A percentile compares a stretch with the other conserved stretches of the same genome.
phyloP scores from a whole-genome alignment of 1,284 basidiomycete genomes.

The Trametes pubescens region DNA sequence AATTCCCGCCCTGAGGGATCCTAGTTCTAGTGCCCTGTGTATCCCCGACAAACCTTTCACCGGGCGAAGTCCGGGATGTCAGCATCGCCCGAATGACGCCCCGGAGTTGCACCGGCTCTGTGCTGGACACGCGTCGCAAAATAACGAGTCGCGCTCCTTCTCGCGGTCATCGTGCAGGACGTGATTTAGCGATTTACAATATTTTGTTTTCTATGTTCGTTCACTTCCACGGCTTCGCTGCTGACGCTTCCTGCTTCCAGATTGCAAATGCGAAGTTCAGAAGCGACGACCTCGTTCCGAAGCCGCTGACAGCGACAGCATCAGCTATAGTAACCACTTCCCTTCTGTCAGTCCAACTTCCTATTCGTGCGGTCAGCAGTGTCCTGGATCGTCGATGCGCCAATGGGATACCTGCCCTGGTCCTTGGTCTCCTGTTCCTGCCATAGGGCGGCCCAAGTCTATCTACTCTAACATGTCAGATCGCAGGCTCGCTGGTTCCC shows the following conservation, averaged over 20 bases:
- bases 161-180: neutral
- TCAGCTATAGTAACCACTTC: neutral
- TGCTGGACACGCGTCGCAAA: neutral
- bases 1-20: constrained; percentile 1
- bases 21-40: constrained; percentile 19
- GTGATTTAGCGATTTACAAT: too few relatives aligned
- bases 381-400: constrained; percentile 9
- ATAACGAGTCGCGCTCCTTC: neutral
- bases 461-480: constrained; percentile 25
- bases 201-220: too few relatives aligned
- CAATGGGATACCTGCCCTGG: constrained; percentile 9
- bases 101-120: neutral
- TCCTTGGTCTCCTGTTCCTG: neutral
- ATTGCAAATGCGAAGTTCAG: constrained; percentile 1
- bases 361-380: neutral
- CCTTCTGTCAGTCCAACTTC: neutral
- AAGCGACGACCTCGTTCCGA: neutral
- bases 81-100: neutral
- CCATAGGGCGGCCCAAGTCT: constrained; percentile 17
- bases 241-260: constrained; percentile 4
- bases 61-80: constrained; percentile 4
- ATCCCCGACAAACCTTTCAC: neutral
- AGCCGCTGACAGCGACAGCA: neutral
- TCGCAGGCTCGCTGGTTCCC: constrained; percentile 11
- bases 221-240: neutral